A percentile compares a stretch with the other conserved stretches of the same genome.
These are phyloP conservation scores for Umbellularia californica DNA, from an alignment of 164 flowering plant species.

Conservation along the genomic window DNA sequence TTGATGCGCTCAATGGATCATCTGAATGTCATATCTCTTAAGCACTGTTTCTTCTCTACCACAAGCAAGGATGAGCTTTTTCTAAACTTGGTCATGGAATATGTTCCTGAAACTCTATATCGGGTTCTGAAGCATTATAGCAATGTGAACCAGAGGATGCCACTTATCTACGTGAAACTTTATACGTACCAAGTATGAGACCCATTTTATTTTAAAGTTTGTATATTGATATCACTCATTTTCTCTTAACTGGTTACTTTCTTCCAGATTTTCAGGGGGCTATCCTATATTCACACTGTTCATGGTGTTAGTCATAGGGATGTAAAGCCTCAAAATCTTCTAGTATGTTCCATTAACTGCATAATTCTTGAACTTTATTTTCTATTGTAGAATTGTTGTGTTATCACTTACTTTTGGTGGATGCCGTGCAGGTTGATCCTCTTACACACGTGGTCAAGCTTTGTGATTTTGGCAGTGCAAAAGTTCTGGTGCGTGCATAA, in stretches of 20 bases:
- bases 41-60: too few species aligned
- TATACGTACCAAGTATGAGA: background rate
- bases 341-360: conserved; percentile 41
- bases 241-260: too few species aligned
- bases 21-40: too few species aligned
- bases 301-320: conserved; percentile 64
- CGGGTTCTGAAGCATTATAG: too few species aligned
- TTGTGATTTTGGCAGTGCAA: conserved; percentile 98
- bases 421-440: conserved; percentile 69
- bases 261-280: conserved; percentile 77
- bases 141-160: too few species aligned
- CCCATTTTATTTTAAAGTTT: background rate
- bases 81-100: too few species aligned
- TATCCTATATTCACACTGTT: conserved; percentile 72
- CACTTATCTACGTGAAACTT: too few species aligned
- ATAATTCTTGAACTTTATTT: background rate
- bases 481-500: conserved; percentile 45
- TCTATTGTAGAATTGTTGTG: background rate
- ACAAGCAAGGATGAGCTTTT: too few species aligned
- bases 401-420: background rate
- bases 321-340: conserved; percentile 89
- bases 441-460: conserved; percentile 87
- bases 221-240: background rate
- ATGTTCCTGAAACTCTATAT: too few species aligned
- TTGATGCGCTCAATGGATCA: too few species aligned